These are phyloP conservation scores for Podila horticola DNA, from an alignment of 192 early-diverging fungal species.

Conservation along the genomic window DNA sequence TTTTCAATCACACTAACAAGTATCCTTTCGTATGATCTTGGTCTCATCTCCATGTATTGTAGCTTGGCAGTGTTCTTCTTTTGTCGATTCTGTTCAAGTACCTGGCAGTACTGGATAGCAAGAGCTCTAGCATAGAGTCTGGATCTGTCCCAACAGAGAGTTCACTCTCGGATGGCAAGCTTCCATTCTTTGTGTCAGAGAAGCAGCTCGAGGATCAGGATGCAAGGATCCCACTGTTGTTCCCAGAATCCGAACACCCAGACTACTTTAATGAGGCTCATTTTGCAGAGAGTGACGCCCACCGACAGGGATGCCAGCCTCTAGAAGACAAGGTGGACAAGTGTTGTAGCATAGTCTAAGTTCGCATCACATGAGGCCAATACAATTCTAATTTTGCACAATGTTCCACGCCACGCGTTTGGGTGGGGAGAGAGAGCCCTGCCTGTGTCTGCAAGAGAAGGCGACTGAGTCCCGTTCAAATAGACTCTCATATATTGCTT, in stretches of 20 bases:
- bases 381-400: too few species aligned
- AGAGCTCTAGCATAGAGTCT: neutral
- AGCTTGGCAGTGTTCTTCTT: neutral
- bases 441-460: too few species aligned
- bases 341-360: neutral
- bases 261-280: neutral
- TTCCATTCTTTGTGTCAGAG: neutral
- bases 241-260: neutral
- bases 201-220: neutral
- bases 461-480: too few species aligned
- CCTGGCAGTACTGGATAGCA: neutral
- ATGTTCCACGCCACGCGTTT: neutral
- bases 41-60: neutral
- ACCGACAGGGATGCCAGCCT: neutral
- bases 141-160: neutral
- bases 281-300: neutral
- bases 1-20: neutral
- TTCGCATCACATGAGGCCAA: too few species aligned
- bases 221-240: neutral
- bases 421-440: too few species aligned
- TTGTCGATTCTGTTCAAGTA: constrained; percentile 2
- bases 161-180: neutral
- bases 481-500: too few species aligned
- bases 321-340: neutral
- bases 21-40: neutral